Evolutionary conservation across 2,329 filamentous ascomycete genomes (phyloP).

Genomic region (Alternaria novae-zelandiae): DNA sequence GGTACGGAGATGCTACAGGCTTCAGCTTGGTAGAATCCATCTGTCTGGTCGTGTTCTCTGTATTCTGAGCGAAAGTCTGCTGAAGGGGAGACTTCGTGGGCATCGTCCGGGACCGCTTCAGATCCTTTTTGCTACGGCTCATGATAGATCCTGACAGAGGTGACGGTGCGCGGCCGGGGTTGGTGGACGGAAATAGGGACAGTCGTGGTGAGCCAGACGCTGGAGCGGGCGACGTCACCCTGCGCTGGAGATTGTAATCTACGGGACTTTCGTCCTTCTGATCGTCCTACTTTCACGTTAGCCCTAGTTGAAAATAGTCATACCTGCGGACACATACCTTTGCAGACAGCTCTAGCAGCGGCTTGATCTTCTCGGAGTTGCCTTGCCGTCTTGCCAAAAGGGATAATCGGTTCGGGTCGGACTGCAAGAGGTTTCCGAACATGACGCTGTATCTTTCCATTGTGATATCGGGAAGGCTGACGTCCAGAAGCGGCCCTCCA

Average conservation of each 20-base stretch:
- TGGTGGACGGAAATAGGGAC: slow-evolving; percentile 42
- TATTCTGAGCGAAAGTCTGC: slow-evolving; percentile 25
- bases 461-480: slow-evolving; percentile 80
- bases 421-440: slow-evolving; percentile 77
- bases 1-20: slow-evolving; percentile 17
- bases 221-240: slow-evolving; percentile 43
- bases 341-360: slow-evolving; percentile 37
- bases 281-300: slow-evolving; percentile 23
- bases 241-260: slow-evolving; percentile 31
- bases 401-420: slow-evolving; percentile 30
- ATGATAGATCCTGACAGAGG: slow-evolving; percentile 24
- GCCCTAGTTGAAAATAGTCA: not conserved
- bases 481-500: slow-evolving; percentile 60
- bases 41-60: slow-evolving; percentile 8
- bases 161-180: slow-evolving; percentile 32
- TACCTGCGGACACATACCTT: slow-evolving; percentile 34
- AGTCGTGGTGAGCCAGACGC: slow-evolving; percentile 37
- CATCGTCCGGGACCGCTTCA: slow-evolving; percentile 40
- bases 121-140: slow-evolving; percentile 24
- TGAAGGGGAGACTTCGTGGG: slow-evolving; percentile 38
- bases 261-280: slow-evolving; percentile 18
- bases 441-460: slow-evolving; percentile 94
- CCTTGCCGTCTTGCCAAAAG: slow-evolving; percentile 46
- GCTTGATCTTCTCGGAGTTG: slow-evolving; percentile 42
- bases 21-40: slow-evolving; percentile 8